phyloP scores from a whole-genome alignment of 306 rosid species.

The Sphenostylis stenocarpa region DNA sequence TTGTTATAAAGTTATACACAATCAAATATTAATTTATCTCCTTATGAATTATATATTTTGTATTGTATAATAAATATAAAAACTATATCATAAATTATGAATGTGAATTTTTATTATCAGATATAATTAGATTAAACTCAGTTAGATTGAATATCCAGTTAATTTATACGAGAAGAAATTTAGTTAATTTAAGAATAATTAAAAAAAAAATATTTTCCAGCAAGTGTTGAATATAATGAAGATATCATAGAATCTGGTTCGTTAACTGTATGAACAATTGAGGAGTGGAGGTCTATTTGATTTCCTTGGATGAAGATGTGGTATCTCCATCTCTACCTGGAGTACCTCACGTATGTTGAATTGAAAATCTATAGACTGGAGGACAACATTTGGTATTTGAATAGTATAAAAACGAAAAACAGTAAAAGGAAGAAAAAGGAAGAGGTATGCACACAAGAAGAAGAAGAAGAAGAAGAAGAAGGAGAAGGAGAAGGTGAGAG shows the following conservation, averaged over 20 bases:
- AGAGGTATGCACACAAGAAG: not conserved
- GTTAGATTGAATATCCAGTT: too few relatives aligned
- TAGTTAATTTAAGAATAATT: too few relatives aligned
- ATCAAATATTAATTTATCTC: too few relatives aligned
- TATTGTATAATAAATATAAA: not conserved
- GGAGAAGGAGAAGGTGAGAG: slow-evolving; percentile 2
- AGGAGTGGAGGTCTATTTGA: not conserved
- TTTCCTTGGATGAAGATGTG: not conserved
- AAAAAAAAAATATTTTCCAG: too few relatives aligned
- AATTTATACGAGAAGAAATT: too few relatives aligned
- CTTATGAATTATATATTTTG: not conserved
- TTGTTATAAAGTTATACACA: not conserved
- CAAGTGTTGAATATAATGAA: not conserved
- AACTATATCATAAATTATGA: too few relatives aligned
- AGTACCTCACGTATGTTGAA: too few relatives aligned
- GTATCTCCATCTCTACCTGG: too few relatives aligned
- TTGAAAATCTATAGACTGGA: not conserved
- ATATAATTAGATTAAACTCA: too few relatives aligned
- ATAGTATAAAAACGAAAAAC: slow-evolving; percentile 4
- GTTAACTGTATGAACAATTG: not conserved
- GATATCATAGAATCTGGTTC: not conserved
- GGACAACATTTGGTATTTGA: slow-evolving; percentile 31
- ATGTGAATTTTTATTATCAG: not conserved
- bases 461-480: too few relatives aligned
- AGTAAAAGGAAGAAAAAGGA: not conserved